These are phyloP conservation scores for Mycocentrospora acerina DNA, from an alignment of 2,329 filamentous ascomycete species.

Conservation along the genomic window DNA sequence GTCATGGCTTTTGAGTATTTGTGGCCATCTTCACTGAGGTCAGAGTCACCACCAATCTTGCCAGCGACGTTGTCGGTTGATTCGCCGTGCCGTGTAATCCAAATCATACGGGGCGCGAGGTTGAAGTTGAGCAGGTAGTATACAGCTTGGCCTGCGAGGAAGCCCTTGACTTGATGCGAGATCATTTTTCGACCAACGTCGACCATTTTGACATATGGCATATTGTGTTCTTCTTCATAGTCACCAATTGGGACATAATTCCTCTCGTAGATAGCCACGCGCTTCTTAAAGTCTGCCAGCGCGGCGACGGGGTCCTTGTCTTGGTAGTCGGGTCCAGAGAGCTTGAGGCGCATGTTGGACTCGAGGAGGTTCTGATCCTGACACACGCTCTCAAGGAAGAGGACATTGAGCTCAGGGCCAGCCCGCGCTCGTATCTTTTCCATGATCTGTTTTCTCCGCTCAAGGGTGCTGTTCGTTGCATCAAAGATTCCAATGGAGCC, in stretches of 20 bases:
- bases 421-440: slow-evolving; percentile 79
- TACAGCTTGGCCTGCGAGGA: slow-evolving; percentile 87
- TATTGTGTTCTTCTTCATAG: slow-evolving; percentile 84
- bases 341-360: slow-evolving; percentile 95
- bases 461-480: slow-evolving; percentile 93
- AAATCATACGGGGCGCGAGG: slow-evolving; percentile 90
- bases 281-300: slow-evolving; percentile 86
- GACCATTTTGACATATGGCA: slow-evolving; percentile 97
- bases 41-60: slow-evolving; percentile 88
- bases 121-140: slow-evolving; percentile 98
- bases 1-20: slow-evolving; percentile 79
- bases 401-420: slow-evolving; percentile 79
- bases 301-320: slow-evolving; percentile 87
- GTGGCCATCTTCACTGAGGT: slow-evolving; percentile 76
- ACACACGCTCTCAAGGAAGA: slow-evolving; percentile 95
- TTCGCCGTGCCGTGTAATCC: slow-evolving; percentile 95
- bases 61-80: slow-evolving; percentile 83
- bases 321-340: slow-evolving; percentile 93
- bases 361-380: slow-evolving; percentile 81
- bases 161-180: slow-evolving; percentile 85
- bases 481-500: slow-evolving; percentile 95
- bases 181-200: slow-evolving; percentile 95
- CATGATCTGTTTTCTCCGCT: slow-evolving; percentile 80
- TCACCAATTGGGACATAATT: slow-evolving; percentile 88
- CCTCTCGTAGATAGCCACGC: slow-evolving; percentile 90